phyloP scores from a whole-genome alignment of 352 stramenopile genomes.

The Blastocystis sp. region DNA sequence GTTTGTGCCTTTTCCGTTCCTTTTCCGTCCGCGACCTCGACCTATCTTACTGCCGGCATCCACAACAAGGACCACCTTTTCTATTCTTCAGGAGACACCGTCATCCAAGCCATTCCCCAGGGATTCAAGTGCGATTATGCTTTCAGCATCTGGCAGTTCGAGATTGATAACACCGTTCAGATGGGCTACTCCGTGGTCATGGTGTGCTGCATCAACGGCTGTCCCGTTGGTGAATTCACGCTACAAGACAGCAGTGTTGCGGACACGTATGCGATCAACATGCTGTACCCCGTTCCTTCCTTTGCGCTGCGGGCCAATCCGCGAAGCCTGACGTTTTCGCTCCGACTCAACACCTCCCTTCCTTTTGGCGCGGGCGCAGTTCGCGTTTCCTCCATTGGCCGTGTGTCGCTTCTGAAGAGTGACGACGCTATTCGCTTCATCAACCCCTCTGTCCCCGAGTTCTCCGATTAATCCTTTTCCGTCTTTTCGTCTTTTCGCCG shows the following conservation, averaged over 20 bases:
- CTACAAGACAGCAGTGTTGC: constrained; percentile 1
- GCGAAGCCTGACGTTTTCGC: not conserved
- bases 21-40: constrained; percentile 31
- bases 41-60: not conserved
- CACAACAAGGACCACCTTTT: constrained; percentile 22
- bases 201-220: constrained; percentile 25
- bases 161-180: constrained; percentile 31
- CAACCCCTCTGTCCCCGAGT: not conserved
- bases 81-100: constrained; percentile 5
- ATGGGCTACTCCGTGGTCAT: not conserved
- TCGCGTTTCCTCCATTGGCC: constrained; percentile 46
- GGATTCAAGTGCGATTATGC: not conserved
- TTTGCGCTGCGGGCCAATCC: not conserved
- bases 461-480: constrained; percentile 3
- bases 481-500: constrained; percentile 20
- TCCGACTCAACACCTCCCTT: constrained; percentile 17
- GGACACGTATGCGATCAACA: constrained; percentile 38
- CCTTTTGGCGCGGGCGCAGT: constrained; percentile 43
- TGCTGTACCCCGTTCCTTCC: constrained; percentile 34
- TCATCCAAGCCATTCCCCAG: constrained; percentile 6
- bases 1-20: constrained; percentile 43
- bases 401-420: constrained; percentile 35
- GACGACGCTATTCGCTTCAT: not conserved
- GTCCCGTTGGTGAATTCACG: constrained; percentile 20
- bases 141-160: constrained; percentile 66